These are phyloP conservation scores for Conringia planisiliqua DNA, from an alignment of 345 rosid species.

Conservation along the genomic window DNA sequence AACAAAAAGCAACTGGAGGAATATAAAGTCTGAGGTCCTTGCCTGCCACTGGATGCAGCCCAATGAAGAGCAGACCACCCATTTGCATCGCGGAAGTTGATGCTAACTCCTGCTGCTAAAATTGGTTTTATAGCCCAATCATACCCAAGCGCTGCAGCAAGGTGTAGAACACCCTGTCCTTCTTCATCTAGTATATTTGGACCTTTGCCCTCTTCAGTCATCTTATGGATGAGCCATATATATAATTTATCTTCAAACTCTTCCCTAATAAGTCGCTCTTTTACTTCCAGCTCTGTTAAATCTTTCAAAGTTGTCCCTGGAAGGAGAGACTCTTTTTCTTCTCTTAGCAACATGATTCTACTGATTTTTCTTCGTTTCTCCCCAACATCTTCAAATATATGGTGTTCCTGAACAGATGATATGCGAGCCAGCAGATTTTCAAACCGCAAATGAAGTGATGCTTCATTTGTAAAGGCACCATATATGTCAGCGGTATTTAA, in stretches of 20 bases:
- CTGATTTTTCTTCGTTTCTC: constrained; percentile 48
- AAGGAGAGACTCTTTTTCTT: constrained; percentile 55
- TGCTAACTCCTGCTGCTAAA: constrained; percentile 66
- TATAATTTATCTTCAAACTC: constrained; percentile 61
- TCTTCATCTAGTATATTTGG: constrained; percentile 58
- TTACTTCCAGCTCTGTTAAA: constrained; percentile 30
- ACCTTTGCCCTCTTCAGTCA: constrained; percentile 75
- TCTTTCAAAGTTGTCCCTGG: constrained; percentile 14
- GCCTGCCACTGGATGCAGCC: constrained; percentile 94
- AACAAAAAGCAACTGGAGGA: not conserved
- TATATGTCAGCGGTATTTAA: constrained; percentile 43
- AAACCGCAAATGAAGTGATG: constrained; percentile 48
- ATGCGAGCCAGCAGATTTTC: constrained; percentile 53
- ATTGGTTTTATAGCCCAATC: constrained; percentile 83
- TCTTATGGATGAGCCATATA: constrained; percentile 71
- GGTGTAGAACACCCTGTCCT: constrained; percentile 85
- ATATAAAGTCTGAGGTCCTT: constrained; percentile 33
- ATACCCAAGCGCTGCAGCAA: constrained; percentile 84
- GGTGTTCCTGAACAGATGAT: constrained; percentile 32
- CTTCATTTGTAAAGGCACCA: constrained; percentile 37
- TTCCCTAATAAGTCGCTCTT: constrained; percentile 45
- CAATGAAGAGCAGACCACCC: constrained; percentile 99
- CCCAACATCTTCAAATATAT: constrained; percentile 40
- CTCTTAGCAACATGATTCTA: constrained; percentile 59
- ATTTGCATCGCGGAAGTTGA: constrained; percentile 80